Conservation (phyloP, 2,329 filamentous ascomycete genomes). For the Colletotrichum higginsianum region DNA sequence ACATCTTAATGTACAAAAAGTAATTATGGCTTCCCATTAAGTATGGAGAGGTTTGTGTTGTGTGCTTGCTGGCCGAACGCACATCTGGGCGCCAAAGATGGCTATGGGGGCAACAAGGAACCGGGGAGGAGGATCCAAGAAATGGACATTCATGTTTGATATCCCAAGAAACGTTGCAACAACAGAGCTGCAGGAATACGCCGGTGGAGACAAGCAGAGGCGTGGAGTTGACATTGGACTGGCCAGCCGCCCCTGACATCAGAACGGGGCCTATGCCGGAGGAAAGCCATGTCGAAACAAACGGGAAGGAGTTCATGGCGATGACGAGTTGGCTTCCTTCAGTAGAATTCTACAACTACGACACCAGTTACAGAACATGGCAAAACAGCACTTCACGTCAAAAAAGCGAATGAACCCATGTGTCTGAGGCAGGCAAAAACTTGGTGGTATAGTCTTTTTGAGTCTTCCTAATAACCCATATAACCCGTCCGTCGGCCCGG, state of each 20-base stretch:
- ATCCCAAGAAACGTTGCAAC: slow-evolving; percentile 27
- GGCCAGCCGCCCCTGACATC: slow-evolving; percentile 11
- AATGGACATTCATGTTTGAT: slow-evolving; percentile 30
- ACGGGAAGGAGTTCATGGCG: slow-evolving; percentile 4
- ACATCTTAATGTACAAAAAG: slow-evolving; percentile 42
- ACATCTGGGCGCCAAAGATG: slow-evolving; percentile 36
- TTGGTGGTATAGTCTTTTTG: slow-evolving; percentile 43
- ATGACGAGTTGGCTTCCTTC: background rate
- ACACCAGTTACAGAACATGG: background rate
- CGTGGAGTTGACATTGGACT: slow-evolving; percentile 4
- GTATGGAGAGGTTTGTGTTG: slow-evolving; percentile 35
- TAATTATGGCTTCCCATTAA: slow-evolving; percentile 39
- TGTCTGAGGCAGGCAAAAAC: slow-evolving; percentile 40
- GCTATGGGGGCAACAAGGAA: slow-evolving; percentile 11
- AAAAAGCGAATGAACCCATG: background rate
- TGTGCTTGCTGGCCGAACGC: slow-evolving; percentile 41
- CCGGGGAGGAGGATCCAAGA: slow-evolving; percentile 7
- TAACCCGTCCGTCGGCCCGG: slow-evolving; percentile 38
- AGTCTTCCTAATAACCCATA: slow-evolving; percentile 43
- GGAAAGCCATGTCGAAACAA: slow-evolving; percentile 3
- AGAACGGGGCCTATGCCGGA: background rate
- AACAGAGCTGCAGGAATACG: slow-evolving; percentile 8
- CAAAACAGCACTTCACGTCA: background rate
- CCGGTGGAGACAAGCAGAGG: slow-evolving; percentile 6
- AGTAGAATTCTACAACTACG: slow-evolving; percentile 6